Base-by-base conservation (phyloP, 176 grass and related monocot genomes). In the Eragrostis nindensis region DNA sequence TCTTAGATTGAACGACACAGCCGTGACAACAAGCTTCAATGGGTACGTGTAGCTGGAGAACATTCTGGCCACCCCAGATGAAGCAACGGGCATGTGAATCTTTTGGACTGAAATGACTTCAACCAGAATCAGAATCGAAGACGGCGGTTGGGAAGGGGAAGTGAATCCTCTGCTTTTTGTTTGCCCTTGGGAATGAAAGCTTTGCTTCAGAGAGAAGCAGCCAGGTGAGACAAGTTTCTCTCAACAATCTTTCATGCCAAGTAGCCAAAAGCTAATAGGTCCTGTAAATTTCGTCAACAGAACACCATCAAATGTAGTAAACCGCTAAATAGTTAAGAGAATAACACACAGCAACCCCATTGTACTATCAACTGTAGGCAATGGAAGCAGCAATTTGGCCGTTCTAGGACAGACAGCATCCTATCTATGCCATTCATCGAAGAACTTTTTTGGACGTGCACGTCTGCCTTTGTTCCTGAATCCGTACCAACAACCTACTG, bases 391-490 rank as follows among this genome's bases (percentile, higher is more conserved):
- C 45, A 54, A 64, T 72, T 40, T 78, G 67, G 11, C 55, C 46
- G 65, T 53, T 70, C 67, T 72, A 47, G 41, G 46, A 55, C 36
- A 73, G 24, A 52, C 0, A 85, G 61, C 25, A 26, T 55, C 46
- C 71, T 5, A 42, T 8, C 75, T 47, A 27, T 68, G 47, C 26
- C 36, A 50, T 29, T n/a, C 30, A 55, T 83, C 16, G n/a, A 54
- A 29, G 22, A 54, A 39, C 62, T 26, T 81, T 73, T 83, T 75
- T 22, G 76, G 64, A 70, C 52, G 41, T 76, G 82, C 73, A 76
- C 64, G 67, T 62, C 70, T 68, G 32, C 24, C 3, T 29, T 83
- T 16, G 46, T 55, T 74, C 78, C 74, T 16, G 53, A 70, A 68
- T 66, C 53, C 62, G 24, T 73, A 70, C 32, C 16, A 32, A 54